Base-by-base conservation (phyloP, 768 basidiomycete genomes). In the Suillus sp. region DNA sequence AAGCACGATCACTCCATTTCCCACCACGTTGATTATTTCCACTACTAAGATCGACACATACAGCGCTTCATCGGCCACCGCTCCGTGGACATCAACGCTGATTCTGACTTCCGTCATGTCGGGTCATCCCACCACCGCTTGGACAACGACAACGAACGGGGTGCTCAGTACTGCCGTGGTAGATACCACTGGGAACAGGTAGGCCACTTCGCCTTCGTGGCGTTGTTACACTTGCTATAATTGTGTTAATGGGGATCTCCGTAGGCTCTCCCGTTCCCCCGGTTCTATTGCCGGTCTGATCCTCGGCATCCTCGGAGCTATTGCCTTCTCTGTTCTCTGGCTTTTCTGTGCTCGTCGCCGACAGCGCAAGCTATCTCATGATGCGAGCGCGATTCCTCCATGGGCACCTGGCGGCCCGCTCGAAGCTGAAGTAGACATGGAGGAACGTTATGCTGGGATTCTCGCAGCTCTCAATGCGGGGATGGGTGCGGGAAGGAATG, bases 271-370 rank as follows among this genome's bases (percentile, higher is more conserved):
- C 30, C 63, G 63, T 37, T 73, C 71, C 13, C 69, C 75, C 2
- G 70, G 73, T 32, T 55, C 69, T 18, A 64, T 76, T 4, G 64
- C 61, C 8, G 75, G 58, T 7, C 62, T 75, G 14, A 65, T 68
- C 2, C 64, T 75, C 16, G 75, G 75, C 25, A 59, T 73, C 18
- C 54, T 68, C 5, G 74, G 73, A 32, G 65, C 69, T 3, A 20
- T 73, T 56, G 70, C 70, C 16, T 75, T 75, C 47, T 64, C 69
- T 3, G 60, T 48, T 42, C 65, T 75, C 4, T 76, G 73, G 75
- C 67, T 76, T 20, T 72, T 73, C 43, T 75, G 74, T n/a, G 73
- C 75, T 47, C 70, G 72, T 32, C 69, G 70, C 59, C 73, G 75
- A 32, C 71, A 69, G 62, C 75, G 69, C 34, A 57, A 62, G 34